Conservation (phyloP, 345 rosid genomes). For the Eucalyptus globulus region DNA sequence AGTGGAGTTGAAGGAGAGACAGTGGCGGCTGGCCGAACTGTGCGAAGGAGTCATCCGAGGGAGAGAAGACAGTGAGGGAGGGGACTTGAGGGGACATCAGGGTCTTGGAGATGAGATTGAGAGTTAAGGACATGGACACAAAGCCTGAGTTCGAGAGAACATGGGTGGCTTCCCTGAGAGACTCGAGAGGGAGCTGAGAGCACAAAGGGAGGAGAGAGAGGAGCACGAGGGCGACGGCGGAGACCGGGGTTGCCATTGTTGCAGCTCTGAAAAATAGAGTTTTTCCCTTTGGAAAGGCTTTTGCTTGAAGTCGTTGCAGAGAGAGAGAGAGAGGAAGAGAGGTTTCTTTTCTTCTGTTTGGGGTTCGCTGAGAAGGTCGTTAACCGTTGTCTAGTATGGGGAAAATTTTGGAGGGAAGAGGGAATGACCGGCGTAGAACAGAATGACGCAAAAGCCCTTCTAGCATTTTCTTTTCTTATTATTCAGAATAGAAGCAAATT, state of each 20-base stretch:
- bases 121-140: constrained; percentile 24
- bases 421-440: not conserved
- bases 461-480: no score
- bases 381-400: not conserved
- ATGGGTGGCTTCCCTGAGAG: constrained; percentile 7
- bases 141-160: constrained; percentile 14
- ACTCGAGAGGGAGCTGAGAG: not conserved
- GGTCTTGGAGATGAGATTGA: constrained; percentile 4
- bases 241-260: constrained; percentile 2
- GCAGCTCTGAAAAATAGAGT: not conserved
- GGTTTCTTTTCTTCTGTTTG: not conserved
- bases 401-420: not conserved
- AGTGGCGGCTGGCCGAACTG: constrained; percentile 20
- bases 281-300: not conserved
- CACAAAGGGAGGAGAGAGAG: not conserved
- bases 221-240: not conserved
- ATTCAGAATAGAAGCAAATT: no score
- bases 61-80: constrained; percentile 30
- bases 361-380: not conserved
- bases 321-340: not conserved
- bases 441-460: not conserved
- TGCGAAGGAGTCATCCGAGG: constrained; percentile 18
- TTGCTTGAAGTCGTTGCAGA: not conserved
- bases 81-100: not conserved
- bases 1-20: constrained; percentile 19